A percentile compares a stretch with the other conserved stretches of the same genome.
Conservation (phyloP, 306 rosid species). For the Lithocarpus polystachyus region DNA sequence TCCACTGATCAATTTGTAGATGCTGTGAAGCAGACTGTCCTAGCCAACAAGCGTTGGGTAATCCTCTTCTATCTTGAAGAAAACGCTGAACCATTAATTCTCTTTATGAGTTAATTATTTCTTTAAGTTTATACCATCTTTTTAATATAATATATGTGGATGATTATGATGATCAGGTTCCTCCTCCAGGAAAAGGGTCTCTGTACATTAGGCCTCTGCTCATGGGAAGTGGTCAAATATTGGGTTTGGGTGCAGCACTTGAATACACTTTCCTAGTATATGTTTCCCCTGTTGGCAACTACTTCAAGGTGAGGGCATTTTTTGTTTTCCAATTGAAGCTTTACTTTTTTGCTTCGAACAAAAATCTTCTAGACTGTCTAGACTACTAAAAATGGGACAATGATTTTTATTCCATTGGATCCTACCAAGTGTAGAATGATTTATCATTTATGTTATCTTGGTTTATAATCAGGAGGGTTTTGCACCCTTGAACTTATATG, state of each 20-base stretch:
- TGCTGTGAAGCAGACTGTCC: conserved; percentile 65
- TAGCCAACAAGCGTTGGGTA: conserved; percentile 92
- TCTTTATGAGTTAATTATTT: neutral
- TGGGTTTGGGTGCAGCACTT: conserved; percentile 80
- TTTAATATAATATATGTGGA: neutral
- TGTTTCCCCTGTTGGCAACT: conserved; percentile 91
- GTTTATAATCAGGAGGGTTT: conserved; percentile 59
- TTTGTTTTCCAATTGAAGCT: neutral
- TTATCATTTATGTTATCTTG: neutral
- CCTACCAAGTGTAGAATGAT: neutral
- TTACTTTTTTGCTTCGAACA: too few relatives aligned
- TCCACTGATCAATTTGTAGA: conserved; percentile 63
- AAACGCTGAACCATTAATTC: neutral
- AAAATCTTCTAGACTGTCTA: too few relatives aligned
- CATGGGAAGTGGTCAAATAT: conserved; percentile 73
- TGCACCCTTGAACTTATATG: conserved; percentile 71
- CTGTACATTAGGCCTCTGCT: conserved; percentile 83
- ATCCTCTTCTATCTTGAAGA: neutral
- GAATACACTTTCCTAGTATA: conserved; percentile 73
- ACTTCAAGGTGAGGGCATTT: conserved; percentile 55
- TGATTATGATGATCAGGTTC: conserved; percentile 52
- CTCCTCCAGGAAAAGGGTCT: conserved; percentile 81
- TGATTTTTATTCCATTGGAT: neutral
- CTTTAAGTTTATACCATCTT: too few relatives aligned
- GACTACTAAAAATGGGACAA: too few relatives aligned